Base-by-base conservation (phyloP, 768 basidiomycete species). In the Daedaleopsis nitida region DNA sequence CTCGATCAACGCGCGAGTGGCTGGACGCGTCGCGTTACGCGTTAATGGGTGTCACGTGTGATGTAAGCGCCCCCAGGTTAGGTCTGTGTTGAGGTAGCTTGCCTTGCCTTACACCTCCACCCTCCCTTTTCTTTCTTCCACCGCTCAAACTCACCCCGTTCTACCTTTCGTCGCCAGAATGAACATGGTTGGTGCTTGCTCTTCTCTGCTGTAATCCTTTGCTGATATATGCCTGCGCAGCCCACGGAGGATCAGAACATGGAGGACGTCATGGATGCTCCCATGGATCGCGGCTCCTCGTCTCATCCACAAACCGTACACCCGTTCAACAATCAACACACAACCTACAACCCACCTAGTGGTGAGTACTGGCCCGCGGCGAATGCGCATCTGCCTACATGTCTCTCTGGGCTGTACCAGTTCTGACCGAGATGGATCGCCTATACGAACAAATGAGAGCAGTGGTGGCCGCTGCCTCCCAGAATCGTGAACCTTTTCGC, bases 401-500 rank as follows among this genome's bases (percentile, higher is more conserved):
- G 14, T 38, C 52, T 52, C 47, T 35, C 43, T 35, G 8, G 42
- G 44, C 52, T 38, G 57, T 58, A 55, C 53, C 60, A 67, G 66
- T 64, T 62, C 66, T 67, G 60, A 67, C 66, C 57, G 55, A 67
- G 27, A 53, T 67, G 63, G 66, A 67, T 49, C 60, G 57, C 56
- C 59, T 66, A n/a, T 66, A 64, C 60, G 59, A 64, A 64, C 63
- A 58, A 58, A 67, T 64, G 66, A 59, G 63, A 49, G 57, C 62
- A 53, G 54, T 57, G 24, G 52, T 67, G n/a, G 66, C 63, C 35
- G 35, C 47, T 38, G 51, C 55, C 23, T 38, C 59, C n/a, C 66
- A 64, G 43, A 53, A 53, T 12, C 63, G 63, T 23, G 63, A 64
- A 43, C 65, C 62, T 17, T 62, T 64, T 48, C 85, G 87, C 55